Base-by-base conservation (phyloP, 2,329 filamentous ascomycete genomes). In the Amphichorda felina region DNA sequence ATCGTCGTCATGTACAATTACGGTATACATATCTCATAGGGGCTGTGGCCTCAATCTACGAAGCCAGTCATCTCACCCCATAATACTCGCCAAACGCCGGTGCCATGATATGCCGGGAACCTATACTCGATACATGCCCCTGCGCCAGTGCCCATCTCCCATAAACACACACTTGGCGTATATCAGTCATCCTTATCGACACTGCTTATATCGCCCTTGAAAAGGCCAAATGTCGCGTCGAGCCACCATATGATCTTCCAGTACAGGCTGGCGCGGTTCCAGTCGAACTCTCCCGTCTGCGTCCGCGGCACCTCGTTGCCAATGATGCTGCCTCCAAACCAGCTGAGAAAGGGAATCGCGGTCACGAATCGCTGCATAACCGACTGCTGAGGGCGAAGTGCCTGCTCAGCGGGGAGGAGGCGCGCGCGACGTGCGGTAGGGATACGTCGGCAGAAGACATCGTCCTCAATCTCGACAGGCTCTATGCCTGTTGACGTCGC, bases 231-330 rank as follows among this genome's bases (percentile, higher is more conserved):
- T 36, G 64, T 66, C 14, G 61, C 59, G 47, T 79, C 75, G 17
- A 80, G 58, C 60, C 66, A 76, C 60, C 70, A 80, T 45, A 80
- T 72, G 30, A 79, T 48, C 54, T 72, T 74, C 76, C 76, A 81
- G 58, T 80, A 81, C 41, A 80, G 55, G 40, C 74, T 79, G 9
- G 76, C 76, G 31, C 61, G 61, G 29, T 73, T 72, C 65, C 78
- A 82, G 55, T 95, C 88, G 46, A 94, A 88, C 29, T 75, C 76
- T 38, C 83, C 84, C 30, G 70, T 65, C 36, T 86, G 81, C 36
- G 70, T 79, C 29, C 80, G 68, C 7, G 84, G 84, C 27, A 89
- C 75, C 51, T 81, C 71, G 50, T 76, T 77, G 5, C 83, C 83
- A 48, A 89, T 87, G 55, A 88, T 75, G 47, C 63, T 76, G 43